These are phyloP conservation scores for Coemansia sp. DNA, from an alignment of 192 early-diverging fungal species.

Conservation along the genomic window DNA sequence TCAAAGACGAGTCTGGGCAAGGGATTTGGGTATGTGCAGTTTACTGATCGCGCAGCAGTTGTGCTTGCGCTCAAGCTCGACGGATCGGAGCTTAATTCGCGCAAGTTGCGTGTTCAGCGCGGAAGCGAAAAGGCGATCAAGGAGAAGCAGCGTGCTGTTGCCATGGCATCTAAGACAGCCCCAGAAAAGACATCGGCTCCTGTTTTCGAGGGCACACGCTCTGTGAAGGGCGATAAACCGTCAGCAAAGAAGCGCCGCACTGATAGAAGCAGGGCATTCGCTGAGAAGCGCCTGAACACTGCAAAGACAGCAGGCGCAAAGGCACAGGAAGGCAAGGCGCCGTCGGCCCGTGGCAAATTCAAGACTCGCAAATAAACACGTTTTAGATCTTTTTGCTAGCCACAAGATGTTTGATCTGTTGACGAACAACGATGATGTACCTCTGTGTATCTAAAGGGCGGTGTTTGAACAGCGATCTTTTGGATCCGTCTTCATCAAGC, in stretches of 20 bases:
- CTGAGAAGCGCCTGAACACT: conserved; percentile 27
- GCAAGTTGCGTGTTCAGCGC: conserved; percentile 39
- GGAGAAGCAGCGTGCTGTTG: conserved; percentile 25
- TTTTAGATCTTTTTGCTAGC: background rate
- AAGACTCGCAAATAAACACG: conserved; percentile 4
- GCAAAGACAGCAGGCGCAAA: conserved; percentile 5
- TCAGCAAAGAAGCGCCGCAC: conserved; percentile 52
- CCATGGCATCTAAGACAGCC: background rate
- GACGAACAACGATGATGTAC: background rate
- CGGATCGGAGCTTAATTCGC: conserved; percentile 64
- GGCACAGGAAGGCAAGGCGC: background rate
- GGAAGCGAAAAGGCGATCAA: conserved; percentile 45
- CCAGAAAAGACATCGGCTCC: conserved; percentile 13
- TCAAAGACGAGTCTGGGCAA: conserved; percentile 83
- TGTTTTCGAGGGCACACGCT: conserved; percentile 58
- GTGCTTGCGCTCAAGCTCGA: conserved; percentile 74
- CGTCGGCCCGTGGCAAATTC: conserved; percentile 10
- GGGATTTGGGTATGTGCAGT: conserved; percentile 92
- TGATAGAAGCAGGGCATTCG: conserved; percentile 36
- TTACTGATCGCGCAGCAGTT: conserved; percentile 70
- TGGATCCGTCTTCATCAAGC: background rate
- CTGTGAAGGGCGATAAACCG: conserved; percentile 55
- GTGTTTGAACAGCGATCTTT: background rate
- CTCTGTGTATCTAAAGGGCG: background rate
- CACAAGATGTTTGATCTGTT: conserved; percentile 7